Base-by-base conservation (phyloP, 2,329 filamentous ascomycete genomes). In the Pseudogymnoascus sp. region DNA sequence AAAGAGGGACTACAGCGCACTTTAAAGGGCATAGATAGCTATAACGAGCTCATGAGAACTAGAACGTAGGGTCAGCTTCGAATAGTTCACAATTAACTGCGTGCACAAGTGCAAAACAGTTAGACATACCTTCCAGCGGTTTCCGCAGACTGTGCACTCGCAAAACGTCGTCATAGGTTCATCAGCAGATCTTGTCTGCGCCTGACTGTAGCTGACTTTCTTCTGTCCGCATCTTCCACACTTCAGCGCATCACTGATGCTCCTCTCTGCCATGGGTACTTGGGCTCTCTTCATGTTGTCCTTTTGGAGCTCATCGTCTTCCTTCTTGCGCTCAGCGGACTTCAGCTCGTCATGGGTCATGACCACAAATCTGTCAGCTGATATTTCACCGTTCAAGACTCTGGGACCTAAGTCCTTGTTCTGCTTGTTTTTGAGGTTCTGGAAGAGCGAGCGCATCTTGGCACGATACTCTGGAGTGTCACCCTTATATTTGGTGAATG, bases 281-380 rank as follows among this genome's bases (percentile, higher is more conserved):
- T 97, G 96, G 1, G 95, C 91, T 77, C 93, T 91, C 80, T 92
- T 92, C 90, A 97, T 93, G 77, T 99, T 99, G 77, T 97, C 91
- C 77, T 90, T 86, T 74, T 92, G 83, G 60, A 96, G 82, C 75
- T 86, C 86, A 69, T 84, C 79, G 69, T 97, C 92, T 72, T 88
- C 84, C 70, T 85, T 86, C 65, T 87, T 86, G 76, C 90, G 89
- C 75, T 95, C 87, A 60, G 87, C 88, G 59, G 90, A 95, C 79
- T 96, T 96, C 74, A 99, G 85, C 75, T 97, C 93, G 63, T 96
- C 90, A 70, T 90, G 87, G 7, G 86, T 84, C 95, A 99, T 96
- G 71, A 80, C 79, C 64, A 96, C 92, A 70, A 99, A 96, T 37
- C 81, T 80, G 2, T 86, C 83, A 0, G 92, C 79, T 0, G 82